A percentile compares a stretch with the other conserved stretches of the same genome.
Evolutionary conservation across 352 stramenopile genomes (phyloP).

Genomic region (Ochromonadaceae sp.): DNA sequence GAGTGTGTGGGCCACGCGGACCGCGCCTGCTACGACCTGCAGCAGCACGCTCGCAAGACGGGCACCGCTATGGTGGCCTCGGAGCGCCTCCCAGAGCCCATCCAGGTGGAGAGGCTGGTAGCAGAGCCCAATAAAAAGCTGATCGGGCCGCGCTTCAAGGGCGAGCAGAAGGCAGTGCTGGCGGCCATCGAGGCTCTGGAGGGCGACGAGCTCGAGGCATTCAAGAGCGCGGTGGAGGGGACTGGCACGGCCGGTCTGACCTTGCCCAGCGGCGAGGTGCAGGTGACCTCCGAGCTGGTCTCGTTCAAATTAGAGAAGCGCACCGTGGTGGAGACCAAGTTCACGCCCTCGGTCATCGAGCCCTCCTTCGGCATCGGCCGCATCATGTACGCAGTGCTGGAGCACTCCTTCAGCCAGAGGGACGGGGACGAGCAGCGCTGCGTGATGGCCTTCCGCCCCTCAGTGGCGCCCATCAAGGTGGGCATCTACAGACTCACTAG

Average conservation of each 20-base stretch:
- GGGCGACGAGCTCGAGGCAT: slow-evolving; percentile 63
- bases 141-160: slow-evolving; percentile 90
- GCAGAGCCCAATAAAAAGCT: slow-evolving; percentile 80
- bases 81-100: slow-evolving; percentile 45
- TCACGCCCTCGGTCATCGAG: slow-evolving; percentile 96
- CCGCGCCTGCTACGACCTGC: slow-evolving; percentile 88
- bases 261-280: slow-evolving; percentile 57
- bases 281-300: slow-evolving; percentile 83
- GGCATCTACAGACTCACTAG: slow-evolving; percentile 74
- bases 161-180: slow-evolving; percentile 60
- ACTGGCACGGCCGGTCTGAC: slow-evolving; percentile 71
- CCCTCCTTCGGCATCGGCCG: slow-evolving; percentile 96
- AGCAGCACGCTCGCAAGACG: slow-evolving; percentile 40
- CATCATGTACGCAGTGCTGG: slow-evolving; percentile 91
- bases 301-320: slow-evolving; percentile 80
- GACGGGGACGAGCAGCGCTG: slow-evolving; percentile 88
- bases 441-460: slow-evolving; percentile 89
- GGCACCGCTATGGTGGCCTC: slow-evolving; percentile 58
- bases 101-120: slow-evolving; percentile 56
- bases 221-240: slow-evolving; percentile 69
- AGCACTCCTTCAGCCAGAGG: slow-evolving; percentile 93
- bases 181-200: slow-evolving; percentile 57
- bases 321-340: slow-evolving; percentile 67
- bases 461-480: slow-evolving; percentile 96
- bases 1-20: slow-evolving; percentile 97